A percentile compares a stretch with the other conserved stretches of the same genome.
Conservation (phyloP, 306 rosid genomes). For the Coriaria nepalensis region DNA sequence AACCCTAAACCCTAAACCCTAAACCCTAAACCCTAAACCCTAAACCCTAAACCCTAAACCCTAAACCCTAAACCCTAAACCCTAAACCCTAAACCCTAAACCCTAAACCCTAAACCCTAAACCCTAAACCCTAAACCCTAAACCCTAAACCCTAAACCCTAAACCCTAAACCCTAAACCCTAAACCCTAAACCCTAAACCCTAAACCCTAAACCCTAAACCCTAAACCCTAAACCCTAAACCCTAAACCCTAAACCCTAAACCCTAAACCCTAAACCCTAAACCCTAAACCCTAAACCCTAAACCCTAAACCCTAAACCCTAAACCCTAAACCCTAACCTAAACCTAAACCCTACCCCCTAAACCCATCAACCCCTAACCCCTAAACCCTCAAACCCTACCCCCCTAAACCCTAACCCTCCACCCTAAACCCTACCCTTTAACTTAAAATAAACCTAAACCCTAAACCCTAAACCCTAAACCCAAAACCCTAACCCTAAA, state of each 20-base stretch:
- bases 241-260: constrained; percentile 11
- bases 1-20: too few species aligned
- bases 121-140: constrained; percentile 12
- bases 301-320: constrained; percentile 13
- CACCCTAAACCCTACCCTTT: background rate
- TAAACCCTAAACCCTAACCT: constrained; percentile 8
- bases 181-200: constrained; percentile 15
- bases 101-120: constrained; percentile 5
- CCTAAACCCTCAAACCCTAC: constrained; percentile 3
- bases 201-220: constrained; percentile 17
- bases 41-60: too few species aligned
- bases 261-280: background rate
- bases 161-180: constrained; percentile 8
- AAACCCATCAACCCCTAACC: background rate
- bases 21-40: too few species aligned
- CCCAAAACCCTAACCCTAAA: constrained; percentile 4
- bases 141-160: constrained; percentile 1
- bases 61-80: too few species aligned
- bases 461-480: constrained; percentile 3
- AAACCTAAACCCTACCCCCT: constrained; percentile 3
- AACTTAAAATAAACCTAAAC: constrained; percentile 5
- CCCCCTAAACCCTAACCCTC: background rate
- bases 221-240: constrained; percentile 7
- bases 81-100: background rate
- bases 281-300: too few species aligned